phyloP scores from a whole-genome alignment of 2,329 filamentous ascomycete species.

The Xylaria sp. region DNA sequence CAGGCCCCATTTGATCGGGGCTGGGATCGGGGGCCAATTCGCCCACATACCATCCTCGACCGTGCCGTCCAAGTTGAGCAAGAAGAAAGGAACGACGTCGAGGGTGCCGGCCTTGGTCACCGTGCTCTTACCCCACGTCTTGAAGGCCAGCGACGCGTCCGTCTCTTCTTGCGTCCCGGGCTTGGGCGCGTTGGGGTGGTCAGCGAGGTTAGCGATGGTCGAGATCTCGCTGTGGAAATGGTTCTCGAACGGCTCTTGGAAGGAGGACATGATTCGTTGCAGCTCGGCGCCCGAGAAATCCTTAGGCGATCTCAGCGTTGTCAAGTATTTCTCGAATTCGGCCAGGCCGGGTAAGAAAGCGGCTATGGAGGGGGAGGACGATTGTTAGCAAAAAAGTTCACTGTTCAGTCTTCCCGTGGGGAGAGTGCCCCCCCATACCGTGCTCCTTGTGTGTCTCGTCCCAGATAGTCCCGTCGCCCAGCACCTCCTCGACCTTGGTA shows the following conservation, averaged over 20 bases:
- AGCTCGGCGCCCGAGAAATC: constrained; percentile 54
- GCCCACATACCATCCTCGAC: constrained; percentile 64
- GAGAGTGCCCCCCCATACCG: constrained; percentile 48
- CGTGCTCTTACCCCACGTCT: constrained; percentile 66
- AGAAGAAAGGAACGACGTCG: constrained; percentile 68
- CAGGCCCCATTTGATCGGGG: constrained; percentile 63
- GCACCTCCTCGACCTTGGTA: constrained; percentile 57
- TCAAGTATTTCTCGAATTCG: constrained; percentile 59
- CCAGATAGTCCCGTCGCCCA: constrained; percentile 57
- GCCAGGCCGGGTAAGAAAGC: constrained; percentile 58
- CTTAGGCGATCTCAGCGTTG: constrained; percentile 46
- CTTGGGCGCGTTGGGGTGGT: constrained; percentile 57
- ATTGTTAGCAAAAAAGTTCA: constrained; percentile 1
- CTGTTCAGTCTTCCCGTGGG: not conserved
- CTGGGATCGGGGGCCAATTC: constrained; percentile 69
- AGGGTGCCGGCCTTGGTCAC: constrained; percentile 64
- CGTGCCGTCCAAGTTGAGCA: constrained; percentile 65
- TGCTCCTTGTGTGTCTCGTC: constrained; percentile 60
- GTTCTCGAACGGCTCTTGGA: constrained; percentile 56
- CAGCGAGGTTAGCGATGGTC: constrained; percentile 56
- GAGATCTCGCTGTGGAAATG: constrained; percentile 63
- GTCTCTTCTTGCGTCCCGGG: constrained; percentile 52
- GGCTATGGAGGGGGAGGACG: constrained; percentile 33
- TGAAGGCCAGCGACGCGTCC: constrained; percentile 57
- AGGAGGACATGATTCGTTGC: constrained; percentile 55